phyloP scores from a whole-genome alignment of 2,329 filamentous ascomycete genomes.

The Talaromyces marneffei region DNA sequence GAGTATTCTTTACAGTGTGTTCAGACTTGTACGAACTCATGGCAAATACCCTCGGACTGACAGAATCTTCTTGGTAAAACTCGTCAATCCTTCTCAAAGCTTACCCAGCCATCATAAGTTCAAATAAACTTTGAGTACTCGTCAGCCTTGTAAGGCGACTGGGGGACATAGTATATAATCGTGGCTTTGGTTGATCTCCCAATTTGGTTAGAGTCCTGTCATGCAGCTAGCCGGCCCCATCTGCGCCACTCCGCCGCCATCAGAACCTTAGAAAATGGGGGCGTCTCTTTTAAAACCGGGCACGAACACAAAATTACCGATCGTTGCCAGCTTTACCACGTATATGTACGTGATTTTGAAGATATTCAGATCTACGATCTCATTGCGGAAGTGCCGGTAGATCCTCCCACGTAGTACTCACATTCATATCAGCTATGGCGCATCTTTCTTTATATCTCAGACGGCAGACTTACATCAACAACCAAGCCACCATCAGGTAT shows the following conservation, averaged over 20 bases:
- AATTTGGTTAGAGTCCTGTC: background rate
- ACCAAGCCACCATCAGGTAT: slow-evolving; percentile 39
- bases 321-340: background rate
- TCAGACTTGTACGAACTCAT: background rate
- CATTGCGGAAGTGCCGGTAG: slow-evolving; percentile 53
- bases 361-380: no score
- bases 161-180: no score
- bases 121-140: background rate
- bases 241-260: background rate
- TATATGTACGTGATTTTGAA: slow-evolving; percentile 31
- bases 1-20: background rate
- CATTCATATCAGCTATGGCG: background rate
- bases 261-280: background rate
- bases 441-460: background rate
- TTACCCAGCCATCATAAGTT: background rate
- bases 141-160: background rate
- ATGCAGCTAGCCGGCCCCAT: background rate
- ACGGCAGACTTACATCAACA: slow-evolving; percentile 40
- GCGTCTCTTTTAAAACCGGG: background rate
- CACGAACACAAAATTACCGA: background rate
- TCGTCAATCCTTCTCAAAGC: background rate
- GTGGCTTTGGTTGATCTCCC: background rate
- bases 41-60: background rate
- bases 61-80: background rate
- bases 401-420: slow-evolving; percentile 42